phyloP scores from a whole-genome alignment of 2,329 filamentous ascomycete species.

The Fusarium papillatum region DNA sequence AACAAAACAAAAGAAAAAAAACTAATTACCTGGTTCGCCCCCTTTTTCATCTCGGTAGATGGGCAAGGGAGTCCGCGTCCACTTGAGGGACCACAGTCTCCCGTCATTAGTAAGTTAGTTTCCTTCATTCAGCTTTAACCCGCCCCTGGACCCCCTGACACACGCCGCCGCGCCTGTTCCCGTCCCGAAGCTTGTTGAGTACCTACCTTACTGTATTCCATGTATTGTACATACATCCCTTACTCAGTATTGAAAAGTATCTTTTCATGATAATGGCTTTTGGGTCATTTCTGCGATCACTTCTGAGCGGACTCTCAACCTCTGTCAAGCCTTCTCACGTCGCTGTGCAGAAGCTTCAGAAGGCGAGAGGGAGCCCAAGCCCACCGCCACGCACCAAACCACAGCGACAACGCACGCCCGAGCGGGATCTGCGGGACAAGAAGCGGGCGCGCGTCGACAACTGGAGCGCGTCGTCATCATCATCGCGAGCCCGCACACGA shows the following conservation, averaged over 20 bases:
- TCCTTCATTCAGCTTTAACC: neutral
- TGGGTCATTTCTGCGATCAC: conserved; percentile 27
- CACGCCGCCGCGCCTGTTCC: neutral
- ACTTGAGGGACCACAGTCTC: neutral
- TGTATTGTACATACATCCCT: neutral
- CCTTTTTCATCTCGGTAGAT: conserved; percentile 4
- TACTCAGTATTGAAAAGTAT: neutral
- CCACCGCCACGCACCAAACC: neutral
- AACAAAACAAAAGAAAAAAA: neutral
- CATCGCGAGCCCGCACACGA: neutral
- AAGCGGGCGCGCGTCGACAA: neutral
- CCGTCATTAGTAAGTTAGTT: neutral
- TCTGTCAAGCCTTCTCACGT: conserved; percentile 11
- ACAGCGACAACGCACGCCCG: neutral
- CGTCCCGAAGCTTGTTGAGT: conserved; percentile 2
- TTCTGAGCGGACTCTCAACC: conserved; percentile 14
- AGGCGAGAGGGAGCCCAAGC: neutral
- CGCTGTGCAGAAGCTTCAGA: conserved; percentile 7
- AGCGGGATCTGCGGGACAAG: conserved; percentile 3
- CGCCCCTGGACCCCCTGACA: neutral
- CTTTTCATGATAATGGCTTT: conserved; percentile 19
- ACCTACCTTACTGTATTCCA: neutral
- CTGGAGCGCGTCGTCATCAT: conserved; percentile 1
- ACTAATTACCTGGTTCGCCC: neutral
- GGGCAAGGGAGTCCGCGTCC: neutral